Base-by-base conservation (phyloP, 2,329 filamentous ascomycete species). In the Phialophora expanda region DNA sequence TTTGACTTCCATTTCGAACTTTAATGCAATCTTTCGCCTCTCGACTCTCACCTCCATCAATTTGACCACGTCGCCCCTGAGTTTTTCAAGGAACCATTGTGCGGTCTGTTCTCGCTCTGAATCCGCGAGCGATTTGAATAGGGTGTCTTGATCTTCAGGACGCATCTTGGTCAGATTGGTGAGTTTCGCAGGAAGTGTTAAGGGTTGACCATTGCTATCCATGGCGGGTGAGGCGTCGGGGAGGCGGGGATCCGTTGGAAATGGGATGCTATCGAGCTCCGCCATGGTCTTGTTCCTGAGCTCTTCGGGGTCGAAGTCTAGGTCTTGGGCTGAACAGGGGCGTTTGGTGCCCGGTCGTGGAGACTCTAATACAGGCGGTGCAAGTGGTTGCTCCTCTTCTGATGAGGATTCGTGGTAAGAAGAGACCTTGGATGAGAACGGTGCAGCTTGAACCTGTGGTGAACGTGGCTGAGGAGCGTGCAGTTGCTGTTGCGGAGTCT, bases 71-170 rank as follows among this genome's bases (percentile, higher is more conserved):
- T 87, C 76, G 4, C 78, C 75, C 56, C 78, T 78, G 71, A 89
- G 87, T 57, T 81, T 79, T 1, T 83, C 81, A 1, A 88, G 78
- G 54, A 89, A 82, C 80, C 86, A 85, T 64, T 87, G 84, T 2
- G 87, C 87, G 24, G 85, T 84, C 54, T 86, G 82, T 75, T 89
- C 87, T 85, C 87, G 88, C 67, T 88, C 81, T 3, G 79, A 75
- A 17, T 87, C 80, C 0, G 78, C 76, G 48, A 89, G 77, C 9
- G 79, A 80, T 1, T 78, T 75, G 68, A 89, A 83, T 74, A 87
- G 61, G 20, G 61, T 86, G 0, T 75, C 70, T 3, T 74, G 74
- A 66, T 86, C 83, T 3, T 81, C 76, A 28, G 75, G 58, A 0
- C 75, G 74, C 24, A 76, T 72, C 14, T 79, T 73, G 4, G 68